phyloP scores from a whole-genome alignment of 1,139 yeast genomes.

The Taphrina pruni region DNA sequence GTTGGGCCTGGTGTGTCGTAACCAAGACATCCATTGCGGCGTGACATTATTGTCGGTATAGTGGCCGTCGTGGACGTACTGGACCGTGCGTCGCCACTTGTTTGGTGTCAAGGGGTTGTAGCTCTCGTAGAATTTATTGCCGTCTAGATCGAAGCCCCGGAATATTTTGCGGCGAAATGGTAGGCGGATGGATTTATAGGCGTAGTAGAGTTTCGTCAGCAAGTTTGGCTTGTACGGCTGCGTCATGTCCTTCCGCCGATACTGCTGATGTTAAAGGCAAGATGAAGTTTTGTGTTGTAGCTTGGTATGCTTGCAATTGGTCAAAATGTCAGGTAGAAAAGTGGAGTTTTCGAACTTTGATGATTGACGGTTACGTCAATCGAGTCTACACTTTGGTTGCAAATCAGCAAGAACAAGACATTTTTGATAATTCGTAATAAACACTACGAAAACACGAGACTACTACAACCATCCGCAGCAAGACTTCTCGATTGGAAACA shows the following conservation, averaged over 20 bases:
- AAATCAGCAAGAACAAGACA: neutral
- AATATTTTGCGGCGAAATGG: slow-evolving; percentile 35
- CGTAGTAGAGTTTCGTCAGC: slow-evolving; percentile 25
- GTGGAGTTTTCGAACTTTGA: neutral
- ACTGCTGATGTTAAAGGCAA: too few species aligned
- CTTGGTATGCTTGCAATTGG: neutral
- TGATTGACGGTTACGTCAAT: neutral
- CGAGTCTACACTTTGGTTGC: neutral
- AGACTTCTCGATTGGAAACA: slow-evolving; percentile 16
- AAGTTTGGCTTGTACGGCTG: slow-evolving; percentile 23
- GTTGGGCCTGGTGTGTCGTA: slow-evolving; percentile 28
- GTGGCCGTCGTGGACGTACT: slow-evolving; percentile 37
- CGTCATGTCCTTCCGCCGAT: slow-evolving; percentile 1
- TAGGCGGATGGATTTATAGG: slow-evolving; percentile 19
- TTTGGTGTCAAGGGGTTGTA: slow-evolving; percentile 33
- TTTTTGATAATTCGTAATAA: neutral
- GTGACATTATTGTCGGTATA: slow-evolving; percentile 39
- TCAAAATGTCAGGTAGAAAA: neutral
- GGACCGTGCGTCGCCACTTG: slow-evolving; percentile 34
- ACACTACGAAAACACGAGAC: too few species aligned
- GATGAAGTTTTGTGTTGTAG: too few species aligned
- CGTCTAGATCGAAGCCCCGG: slow-evolving; percentile 36
- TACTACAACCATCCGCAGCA: neutral
- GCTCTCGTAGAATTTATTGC: slow-evolving; percentile 37
- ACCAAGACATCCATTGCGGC: slow-evolving; percentile 41